Evolutionary conservation across 1,284 basidiomycete species (phyloP), one percentile per base, ranked within the genome.

Genomic region (Singerocomus inundabilis): DNA sequence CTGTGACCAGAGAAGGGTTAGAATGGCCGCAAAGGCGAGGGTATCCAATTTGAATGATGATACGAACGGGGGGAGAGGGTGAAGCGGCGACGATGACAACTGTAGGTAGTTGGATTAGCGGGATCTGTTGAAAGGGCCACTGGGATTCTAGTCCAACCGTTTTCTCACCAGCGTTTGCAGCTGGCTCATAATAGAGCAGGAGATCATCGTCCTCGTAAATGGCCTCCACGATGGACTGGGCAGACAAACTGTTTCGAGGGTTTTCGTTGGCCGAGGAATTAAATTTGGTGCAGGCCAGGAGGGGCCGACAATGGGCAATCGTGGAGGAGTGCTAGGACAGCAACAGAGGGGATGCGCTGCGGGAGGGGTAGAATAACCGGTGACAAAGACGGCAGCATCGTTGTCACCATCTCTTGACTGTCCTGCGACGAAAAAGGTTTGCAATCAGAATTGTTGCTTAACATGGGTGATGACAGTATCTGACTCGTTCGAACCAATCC

Each of bases 171-270:
- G 75, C 46, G 48, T 83, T 76, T 2, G 85, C 76, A 4, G 74
- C 58, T 0, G 78, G 70, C 0, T 84, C 84, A 58, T 88, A 88
- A 0, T 84, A 81, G 0, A 86, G 85, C 1, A 85, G 86, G 5
- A 75, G 70, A 16, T 83, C 81, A 16, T 82, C 81, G 1, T 63
- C 61, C n/a, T n/a, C n/a, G n/a, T n/a, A n/a, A 41, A 63, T 18
- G 28, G 30, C 4, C 3, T 51, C 39, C 12, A 9, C 2, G 10
- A 40, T 31, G 2, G 25, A 9, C 6, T 11, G 25, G 3, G 11
- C 5, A 0, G 16, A 10, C 6, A 40, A 26, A 4, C 16, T 8
- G 6, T 16, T 12, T 29, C 38, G 21, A 7, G 35, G 26, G 5
- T 4, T 1, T 7, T 9, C 5, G 28, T 13, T 36, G n/a, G 28